These are phyloP conservation scores for Geranium brycei DNA, from an alignment of 345 rosid species.

Conservation along the genomic window DNA sequence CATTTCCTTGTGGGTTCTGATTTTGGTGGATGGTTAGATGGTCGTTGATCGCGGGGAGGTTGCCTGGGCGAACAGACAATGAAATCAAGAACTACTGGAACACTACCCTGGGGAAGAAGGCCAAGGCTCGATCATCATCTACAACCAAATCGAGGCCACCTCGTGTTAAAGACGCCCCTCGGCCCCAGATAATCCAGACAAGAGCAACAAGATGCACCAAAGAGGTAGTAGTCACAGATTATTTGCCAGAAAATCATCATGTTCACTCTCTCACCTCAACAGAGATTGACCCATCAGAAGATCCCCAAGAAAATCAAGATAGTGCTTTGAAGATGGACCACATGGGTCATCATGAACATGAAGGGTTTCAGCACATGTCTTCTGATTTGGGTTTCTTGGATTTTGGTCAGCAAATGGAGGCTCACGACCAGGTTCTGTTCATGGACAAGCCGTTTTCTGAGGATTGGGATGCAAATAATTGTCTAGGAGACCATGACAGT, in stretches of 20 bases:
- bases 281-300: slow-evolving; percentile 3
- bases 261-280: background rate
- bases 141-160: slow-evolving; percentile 20
- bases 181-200: too few species aligned
- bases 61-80: slow-evolving; percentile 63
- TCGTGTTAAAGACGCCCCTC: slow-evolving; percentile 11
- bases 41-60: slow-evolving; percentile 55
- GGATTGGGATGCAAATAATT: slow-evolving; percentile 14
- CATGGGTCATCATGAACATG: background rate
- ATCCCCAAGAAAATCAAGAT: background rate
- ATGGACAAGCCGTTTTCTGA: slow-evolving; percentile 1
- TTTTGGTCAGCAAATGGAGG: background rate
- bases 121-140: slow-evolving; percentile 8
- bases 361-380: background rate
- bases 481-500: slow-evolving; percentile 11
- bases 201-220: too few species aligned
- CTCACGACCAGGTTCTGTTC: background rate
- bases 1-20: too few species aligned
- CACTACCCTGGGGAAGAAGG: slow-evolving; percentile 36
- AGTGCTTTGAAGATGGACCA: background rate
- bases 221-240: too few species aligned
- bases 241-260: too few species aligned
- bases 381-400: slow-evolving; percentile 12
- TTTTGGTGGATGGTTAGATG: slow-evolving; percentile 18
- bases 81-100: slow-evolving; percentile 62